Evolutionary conservation across 2,329 filamentous ascomycete genomes (phyloP).

Genomic region (Exserohilum turcica): DNA sequence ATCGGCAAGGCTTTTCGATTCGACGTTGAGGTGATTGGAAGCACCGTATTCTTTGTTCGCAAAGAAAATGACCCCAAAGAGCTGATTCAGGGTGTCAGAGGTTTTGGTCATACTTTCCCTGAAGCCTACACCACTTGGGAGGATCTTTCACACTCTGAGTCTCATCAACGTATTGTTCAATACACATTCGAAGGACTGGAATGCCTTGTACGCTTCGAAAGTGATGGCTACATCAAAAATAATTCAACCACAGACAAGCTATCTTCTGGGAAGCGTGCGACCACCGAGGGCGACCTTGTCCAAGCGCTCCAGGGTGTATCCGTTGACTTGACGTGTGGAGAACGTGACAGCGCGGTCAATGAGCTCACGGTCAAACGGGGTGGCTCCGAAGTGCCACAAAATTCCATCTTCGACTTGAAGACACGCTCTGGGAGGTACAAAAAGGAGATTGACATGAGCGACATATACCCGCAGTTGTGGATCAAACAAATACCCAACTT

Average conservation of each 20-base stretch:
- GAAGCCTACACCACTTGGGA: constrained; percentile 70
- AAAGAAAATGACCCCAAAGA: constrained; percentile 65
- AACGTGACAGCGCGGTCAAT: not conserved
- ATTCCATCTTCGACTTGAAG: constrained; percentile 59
- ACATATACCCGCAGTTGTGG: constrained; percentile 57
- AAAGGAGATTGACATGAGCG: constrained; percentile 44
- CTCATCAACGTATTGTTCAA: constrained; percentile 66
- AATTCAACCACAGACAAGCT: not conserved
- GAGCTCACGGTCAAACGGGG: constrained; percentile 24
- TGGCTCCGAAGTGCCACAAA: constrained; percentile 47
- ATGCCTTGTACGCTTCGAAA: constrained; percentile 62
- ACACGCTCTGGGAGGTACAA: constrained; percentile 51
- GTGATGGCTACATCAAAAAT: constrained; percentile 59
- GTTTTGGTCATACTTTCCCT: constrained; percentile 70
- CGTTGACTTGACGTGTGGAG: constrained; percentile 2
- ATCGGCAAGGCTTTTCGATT: constrained; percentile 61
- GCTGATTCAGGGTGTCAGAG: constrained; percentile 59
- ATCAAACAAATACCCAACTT: constrained; percentile 58
- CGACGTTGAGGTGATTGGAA: constrained; percentile 60
- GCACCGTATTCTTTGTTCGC: constrained; percentile 67
- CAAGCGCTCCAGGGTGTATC: constrained; percentile 15
- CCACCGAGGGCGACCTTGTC: constrained; percentile 15
- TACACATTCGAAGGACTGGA: constrained; percentile 63
- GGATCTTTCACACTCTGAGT: constrained; percentile 59
- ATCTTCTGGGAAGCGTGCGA: not conserved